Conservation (phyloP, 2,329 filamentous ascomycete species). For the Fusarium siculi region DNA sequence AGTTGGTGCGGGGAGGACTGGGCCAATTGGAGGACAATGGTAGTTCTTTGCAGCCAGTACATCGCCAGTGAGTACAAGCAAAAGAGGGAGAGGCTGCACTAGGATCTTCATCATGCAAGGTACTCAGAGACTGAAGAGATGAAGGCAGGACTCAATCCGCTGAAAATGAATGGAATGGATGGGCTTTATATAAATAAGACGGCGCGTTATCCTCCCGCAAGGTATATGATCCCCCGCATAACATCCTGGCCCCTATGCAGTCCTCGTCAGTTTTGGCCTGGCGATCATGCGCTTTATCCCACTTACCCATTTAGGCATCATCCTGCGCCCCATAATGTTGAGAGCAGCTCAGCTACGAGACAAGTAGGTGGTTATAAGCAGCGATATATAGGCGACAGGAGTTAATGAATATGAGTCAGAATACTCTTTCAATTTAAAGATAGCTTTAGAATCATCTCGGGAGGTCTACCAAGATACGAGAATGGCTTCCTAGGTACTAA, state of each 20-base stretch:
- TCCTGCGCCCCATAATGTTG: neutral
- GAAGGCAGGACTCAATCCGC: no score
- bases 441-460: neutral
- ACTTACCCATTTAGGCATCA: neutral
- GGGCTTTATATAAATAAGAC: neutral
- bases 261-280: neutral
- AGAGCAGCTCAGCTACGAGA: neutral
- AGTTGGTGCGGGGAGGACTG: conserved; percentile 7
- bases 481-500: neutral
- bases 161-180: neutral
- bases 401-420: no score
- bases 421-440: neutral
- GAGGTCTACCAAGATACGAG: neutral
- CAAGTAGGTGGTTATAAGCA: neutral
- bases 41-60: conserved; percentile 15
- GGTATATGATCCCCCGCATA: neutral
- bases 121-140: neutral
- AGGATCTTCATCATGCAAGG: conserved; percentile 3
- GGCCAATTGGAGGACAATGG: conserved; percentile 13
- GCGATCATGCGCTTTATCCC: neutral
- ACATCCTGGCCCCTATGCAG: neutral
- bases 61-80: neutral
- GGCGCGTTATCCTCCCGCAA: neutral
- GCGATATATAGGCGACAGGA: neutral
- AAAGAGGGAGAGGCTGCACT: neutral